phyloP scores from a whole-genome alignment of 2,329 filamentous ascomycete species.

The Diaporthe caulivora region DNA sequence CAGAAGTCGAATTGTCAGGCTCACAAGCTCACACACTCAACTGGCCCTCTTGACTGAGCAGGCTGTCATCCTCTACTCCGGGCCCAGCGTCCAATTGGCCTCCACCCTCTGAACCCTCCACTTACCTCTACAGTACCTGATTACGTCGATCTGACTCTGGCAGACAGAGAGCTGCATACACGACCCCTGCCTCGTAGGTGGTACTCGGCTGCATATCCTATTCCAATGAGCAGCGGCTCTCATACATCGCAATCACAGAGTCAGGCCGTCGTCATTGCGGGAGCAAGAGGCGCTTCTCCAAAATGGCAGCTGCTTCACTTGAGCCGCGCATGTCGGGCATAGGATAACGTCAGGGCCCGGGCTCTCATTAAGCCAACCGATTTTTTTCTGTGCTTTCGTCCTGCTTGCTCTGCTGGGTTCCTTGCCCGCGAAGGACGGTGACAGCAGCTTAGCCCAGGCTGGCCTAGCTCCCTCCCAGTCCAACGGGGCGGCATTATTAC shows the following conservation, averaged over 20 bases:
- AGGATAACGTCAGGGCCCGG: not conserved
- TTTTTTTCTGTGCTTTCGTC: not conserved
- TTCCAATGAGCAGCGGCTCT: not conserved
- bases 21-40: not conserved
- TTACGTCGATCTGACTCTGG: conserved; percentile 29
- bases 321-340: conserved; percentile 1
- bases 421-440: not conserved
- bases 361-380: not conserved
- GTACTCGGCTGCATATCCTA: not conserved
- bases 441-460: conserved; percentile 15
- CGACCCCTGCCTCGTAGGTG: not conserved
- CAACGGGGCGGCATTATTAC: conserved; percentile 6
- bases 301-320: conserved; percentile 24
- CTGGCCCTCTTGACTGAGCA: not conserved
- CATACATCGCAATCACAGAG: not conserved
- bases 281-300: conserved; percentile 12
- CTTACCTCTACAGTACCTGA: not conserved
- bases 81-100: conserved; percentile 22
- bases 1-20: not conserved
- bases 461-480: conserved; percentile 8
- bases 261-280: not conserved
- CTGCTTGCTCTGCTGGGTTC: conserved; percentile 12
- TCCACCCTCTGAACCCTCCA: conserved; percentile 14
- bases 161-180: not conserved
- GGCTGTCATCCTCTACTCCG: not conserved